Evolutionary conservation across 2,329 filamentous ascomycete genomes (phyloP), one percentile per base, ranked within the genome.

Genomic region (Exophiala phaeomuriformis): DNA sequence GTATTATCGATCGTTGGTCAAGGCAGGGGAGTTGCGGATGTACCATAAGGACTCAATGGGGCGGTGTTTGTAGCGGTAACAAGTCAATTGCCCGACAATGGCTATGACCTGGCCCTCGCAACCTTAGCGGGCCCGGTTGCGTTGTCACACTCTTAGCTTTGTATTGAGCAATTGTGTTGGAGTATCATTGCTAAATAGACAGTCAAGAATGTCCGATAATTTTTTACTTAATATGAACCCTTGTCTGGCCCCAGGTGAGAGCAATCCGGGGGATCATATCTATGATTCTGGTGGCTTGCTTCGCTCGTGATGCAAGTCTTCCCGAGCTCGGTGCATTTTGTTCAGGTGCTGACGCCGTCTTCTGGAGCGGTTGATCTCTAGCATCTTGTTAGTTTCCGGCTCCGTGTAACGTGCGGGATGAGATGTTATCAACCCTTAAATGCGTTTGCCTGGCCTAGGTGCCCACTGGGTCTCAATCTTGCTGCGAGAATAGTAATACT

Each of bases 51-150:
- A 31, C 56, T 64, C 51, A 60, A 59, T 55, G 57, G 61, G 2
- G 50, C 58, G 36, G 61, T 50, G 45, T 63, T 56, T 52, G 57
- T 61, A 3, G 61, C 52, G 8, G 33, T 64, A 47, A 64, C 59
- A 19, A 60, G 57, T 37, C 60, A 63, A 47, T 56, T 56, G 40
- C 48, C 51, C 8, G 54, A 52, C 10, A 60, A 54, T 52, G 33
- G 52, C 19, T 30, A 57, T 28, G 57, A 60, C 37, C 47, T 60
- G n/a, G 53, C 54, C 32, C 49, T 41, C 28, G 49, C 54, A 6
- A 60, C 55, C 2, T 31, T 60, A 36, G 57, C 55, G 7, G 57
- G 55, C 19, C 57, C 55, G 19, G 19, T 19, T 19, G 19, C 19
- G 19, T 19, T 19, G 19, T 19, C 19, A 19, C 19, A 19, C 19